A percentile compares a stretch with the other conserved stretches of the same genome.
Evolutionary conservation across 805 yeast species (phyloP).

Genomic region (Myxozyma neotropica): DNA sequence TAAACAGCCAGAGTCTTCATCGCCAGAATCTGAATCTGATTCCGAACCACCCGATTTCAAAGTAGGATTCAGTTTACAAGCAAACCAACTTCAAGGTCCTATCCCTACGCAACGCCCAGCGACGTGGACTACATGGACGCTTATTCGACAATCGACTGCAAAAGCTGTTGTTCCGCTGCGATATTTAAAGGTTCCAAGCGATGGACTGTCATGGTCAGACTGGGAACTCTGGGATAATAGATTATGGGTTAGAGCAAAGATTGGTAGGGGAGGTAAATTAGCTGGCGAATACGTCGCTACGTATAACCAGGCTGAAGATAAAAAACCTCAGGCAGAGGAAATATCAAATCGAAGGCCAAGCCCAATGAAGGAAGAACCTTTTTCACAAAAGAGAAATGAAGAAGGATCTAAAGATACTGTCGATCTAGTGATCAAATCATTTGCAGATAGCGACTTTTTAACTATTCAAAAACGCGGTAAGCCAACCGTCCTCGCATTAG

Average conservation of each 20-base stretch:
- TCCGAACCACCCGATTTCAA: not conserved
- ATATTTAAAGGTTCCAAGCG: not conserved
- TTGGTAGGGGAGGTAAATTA: not conserved
- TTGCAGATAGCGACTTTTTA: not conserved
- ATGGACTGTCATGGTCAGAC: slow-evolving; percentile 8
- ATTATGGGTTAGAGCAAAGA: slow-evolving; percentile 18
- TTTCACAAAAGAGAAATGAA: not conserved
- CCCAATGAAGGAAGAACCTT: no score
- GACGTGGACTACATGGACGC: not conserved
- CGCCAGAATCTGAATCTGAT: not conserved
- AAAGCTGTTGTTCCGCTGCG: not conserved
- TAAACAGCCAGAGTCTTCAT: not conserved
- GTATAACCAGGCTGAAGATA: no score
- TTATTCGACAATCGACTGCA: slow-evolving; percentile 7
- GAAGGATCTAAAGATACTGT: not conserved
- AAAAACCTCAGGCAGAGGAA: no score
- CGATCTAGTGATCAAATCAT: not conserved
- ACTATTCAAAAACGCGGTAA: not conserved
- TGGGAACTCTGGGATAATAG: slow-evolving; percentile 21
- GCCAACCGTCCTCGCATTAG: not conserved
- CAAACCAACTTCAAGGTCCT: not conserved
- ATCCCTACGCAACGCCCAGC: not conserved
- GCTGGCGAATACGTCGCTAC: not conserved
- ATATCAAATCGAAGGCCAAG: no score
- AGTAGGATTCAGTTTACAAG: not conserved